Evolutionary conservation across 768 basidiomycete species (phyloP), one percentile per base, ranked within the genome.

Genomic region (Gyrodon lividus): DNA sequence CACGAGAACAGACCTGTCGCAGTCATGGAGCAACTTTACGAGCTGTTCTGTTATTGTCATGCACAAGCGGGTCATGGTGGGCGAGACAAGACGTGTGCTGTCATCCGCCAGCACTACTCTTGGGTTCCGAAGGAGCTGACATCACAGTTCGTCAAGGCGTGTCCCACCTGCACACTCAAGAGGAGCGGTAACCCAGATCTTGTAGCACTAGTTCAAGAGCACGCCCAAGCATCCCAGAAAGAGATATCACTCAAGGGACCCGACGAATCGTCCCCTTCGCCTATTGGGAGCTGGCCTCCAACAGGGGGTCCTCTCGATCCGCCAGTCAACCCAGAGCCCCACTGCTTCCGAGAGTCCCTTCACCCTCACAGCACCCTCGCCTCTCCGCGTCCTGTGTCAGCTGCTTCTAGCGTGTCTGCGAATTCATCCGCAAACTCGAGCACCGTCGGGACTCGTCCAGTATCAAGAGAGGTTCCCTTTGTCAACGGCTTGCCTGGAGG

Each of bases 101-200:
- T 82, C 50, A 77, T 92, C 34, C 75, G 86, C 43, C 72, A 80
- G 53, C 78, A 80, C 59, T 93, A 90, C 66, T 84, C 87, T 8
- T 92, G 86, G 84, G 80, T 93, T 23, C 90, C 91, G 14, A 92
- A 92, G 69, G 86, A 89, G 61, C 82, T 93, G 37, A 80, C 91
- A 41, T 81, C 86, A 16, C 80, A 79, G 52, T 93, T 90, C 62
- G 83, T 92, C 68, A 84, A 82, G 67, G 77, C 77, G 22, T 92
- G 91, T 61, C 91, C 89, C 13, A 87, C 87, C 7, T 92, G 91
- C 59, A 76, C 67, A 52, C 72, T 65, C 46, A 76, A 77, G 66
- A 67, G 75, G 54, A 71, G 70, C 46, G 72, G 73, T 39, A 63
- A 68, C 37, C 59, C 63, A 3, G 59, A 54, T 2, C 43, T 60